These are phyloP conservation scores for Sugiyamaella smithiae DNA, from an alignment of 805 yeast genomes.

Conservation along the genomic window DNA sequence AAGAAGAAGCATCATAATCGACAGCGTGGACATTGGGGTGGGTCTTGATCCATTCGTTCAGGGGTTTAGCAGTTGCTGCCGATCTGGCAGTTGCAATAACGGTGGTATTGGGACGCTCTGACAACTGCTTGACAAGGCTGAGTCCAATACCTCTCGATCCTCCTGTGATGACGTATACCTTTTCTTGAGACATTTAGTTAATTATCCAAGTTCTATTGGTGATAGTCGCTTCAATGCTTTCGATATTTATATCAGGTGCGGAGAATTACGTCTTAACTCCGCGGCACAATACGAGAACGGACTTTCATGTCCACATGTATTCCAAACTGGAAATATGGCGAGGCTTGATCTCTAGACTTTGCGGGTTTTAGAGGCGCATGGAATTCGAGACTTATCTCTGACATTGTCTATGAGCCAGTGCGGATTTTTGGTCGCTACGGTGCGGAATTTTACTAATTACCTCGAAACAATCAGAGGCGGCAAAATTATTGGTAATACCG, in stretches of 20 bases:
- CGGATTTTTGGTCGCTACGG: too few relatives aligned
- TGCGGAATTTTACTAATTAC: too few relatives aligned
- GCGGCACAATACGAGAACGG: background rate
- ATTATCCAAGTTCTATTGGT: too few relatives aligned
- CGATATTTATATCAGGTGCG: too few relatives aligned
- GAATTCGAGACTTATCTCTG: too few relatives aligned
- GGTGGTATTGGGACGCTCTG: slow-evolving; percentile 21
- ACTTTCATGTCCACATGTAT: background rate
- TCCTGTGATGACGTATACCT: slow-evolving; percentile 36
- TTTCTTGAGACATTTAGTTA: slow-evolving; percentile 23
- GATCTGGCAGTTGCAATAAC: slow-evolving; percentile 30
- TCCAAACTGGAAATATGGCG: too few relatives aligned
- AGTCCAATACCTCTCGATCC: slow-evolving; percentile 38
- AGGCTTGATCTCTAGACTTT: too few relatives aligned
- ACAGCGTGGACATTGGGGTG: slow-evolving; percentile 27
- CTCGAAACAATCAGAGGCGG: too few relatives aligned
- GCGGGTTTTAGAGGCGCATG: too few relatives aligned
- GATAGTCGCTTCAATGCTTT: too few relatives aligned
- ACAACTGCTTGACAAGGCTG: slow-evolving; percentile 32
- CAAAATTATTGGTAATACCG: too few relatives aligned
- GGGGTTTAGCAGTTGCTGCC: slow-evolving; percentile 15
- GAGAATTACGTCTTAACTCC: background rate
- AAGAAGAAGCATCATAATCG: slow-evolving; percentile 26
- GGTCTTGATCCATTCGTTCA: slow-evolving; percentile 13
- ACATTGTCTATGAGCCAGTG: too few relatives aligned